phyloP scores from a whole-genome alignment of 768 basidiomycete species.

The Tulasnella sp. region DNA sequence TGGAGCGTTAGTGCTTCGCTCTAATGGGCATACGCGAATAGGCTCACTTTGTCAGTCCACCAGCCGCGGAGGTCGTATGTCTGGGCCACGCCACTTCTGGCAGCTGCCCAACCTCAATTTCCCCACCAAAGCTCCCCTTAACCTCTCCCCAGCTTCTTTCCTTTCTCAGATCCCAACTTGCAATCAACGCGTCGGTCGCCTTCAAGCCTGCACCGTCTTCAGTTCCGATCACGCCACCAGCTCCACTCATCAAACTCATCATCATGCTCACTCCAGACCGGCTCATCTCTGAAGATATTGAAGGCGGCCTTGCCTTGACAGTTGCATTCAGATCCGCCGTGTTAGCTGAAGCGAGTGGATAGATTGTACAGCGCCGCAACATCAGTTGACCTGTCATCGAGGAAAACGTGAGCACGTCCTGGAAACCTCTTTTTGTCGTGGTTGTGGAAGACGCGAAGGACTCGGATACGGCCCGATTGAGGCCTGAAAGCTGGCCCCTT shows the following conservation, averaged over 20 bases:
- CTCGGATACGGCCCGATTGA: not conserved
- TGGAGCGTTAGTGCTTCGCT: not conserved
- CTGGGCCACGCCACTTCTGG: not conserved
- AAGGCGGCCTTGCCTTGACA: no score
- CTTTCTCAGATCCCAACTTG: constrained; percentile 55
- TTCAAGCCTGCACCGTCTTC: constrained; percentile 11
- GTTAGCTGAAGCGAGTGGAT: not conserved
- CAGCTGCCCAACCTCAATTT: not conserved
- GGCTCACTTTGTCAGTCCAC: constrained; percentile 16
- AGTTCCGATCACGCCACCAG: not conserved
- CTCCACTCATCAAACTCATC: constrained; percentile 6
- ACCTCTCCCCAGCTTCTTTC: constrained; percentile 45
- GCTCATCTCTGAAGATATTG: no score
- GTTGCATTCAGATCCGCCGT: not conserved
- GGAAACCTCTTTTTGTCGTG: constrained; percentile 8
- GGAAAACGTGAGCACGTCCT: constrained; percentile 13
- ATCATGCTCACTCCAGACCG: constrained; percentile 7
- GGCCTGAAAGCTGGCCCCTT: no score
- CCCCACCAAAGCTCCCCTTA: constrained; percentile 25
- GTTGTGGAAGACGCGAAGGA: not conserved
- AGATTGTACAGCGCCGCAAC: not conserved
- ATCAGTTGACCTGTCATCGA: constrained; percentile 3
- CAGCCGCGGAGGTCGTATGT: not conserved
- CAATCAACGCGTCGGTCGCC: constrained; percentile 37
- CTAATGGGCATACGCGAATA: not conserved